These are phyloP conservation scores for Aureobasidium sp. DNA, from an alignment of 2,329 filamentous ascomycete genomes.

Conservation along the genomic window DNA sequence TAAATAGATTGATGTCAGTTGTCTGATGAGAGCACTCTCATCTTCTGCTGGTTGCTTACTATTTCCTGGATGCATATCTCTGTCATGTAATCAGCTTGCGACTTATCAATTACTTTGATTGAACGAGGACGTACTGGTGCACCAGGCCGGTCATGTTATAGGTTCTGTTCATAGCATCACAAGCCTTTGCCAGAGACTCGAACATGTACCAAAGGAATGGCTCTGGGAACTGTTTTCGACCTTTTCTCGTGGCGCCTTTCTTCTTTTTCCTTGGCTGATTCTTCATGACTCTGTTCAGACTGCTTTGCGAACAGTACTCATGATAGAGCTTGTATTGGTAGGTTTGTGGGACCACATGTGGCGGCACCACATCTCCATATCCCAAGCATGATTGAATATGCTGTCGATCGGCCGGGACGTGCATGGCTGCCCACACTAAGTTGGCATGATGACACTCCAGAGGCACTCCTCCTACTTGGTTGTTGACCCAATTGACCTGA, in stretches of 20 bases:
- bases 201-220: conserved; percentile 5
- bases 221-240: background rate
- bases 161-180: background rate
- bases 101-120: background rate
- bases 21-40: no score
- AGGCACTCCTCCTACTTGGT: background rate
- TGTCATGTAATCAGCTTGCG: background rate
- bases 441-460: background rate
- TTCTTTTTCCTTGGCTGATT: background rate
- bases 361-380: background rate
- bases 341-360: background rate
- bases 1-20: background rate
- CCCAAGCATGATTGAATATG: background rate
- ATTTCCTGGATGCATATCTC: conserved; percentile 3
- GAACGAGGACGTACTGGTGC: background rate
- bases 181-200: background rate
- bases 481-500: background rate
- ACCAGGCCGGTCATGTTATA: background rate
- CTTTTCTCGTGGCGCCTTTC: background rate
- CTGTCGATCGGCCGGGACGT: background rate
- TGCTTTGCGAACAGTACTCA: background rate
- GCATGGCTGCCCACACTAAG: background rate
- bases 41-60: background rate
- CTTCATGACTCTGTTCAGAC: background rate
- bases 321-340: conserved; percentile 1